A percentile compares a stretch with the other conserved stretches of the same genome.
Evolutionary conservation across 1,284 basidiomycete genomes (phyloP).

Genomic region (Xerocomus minutiporus): DNA sequence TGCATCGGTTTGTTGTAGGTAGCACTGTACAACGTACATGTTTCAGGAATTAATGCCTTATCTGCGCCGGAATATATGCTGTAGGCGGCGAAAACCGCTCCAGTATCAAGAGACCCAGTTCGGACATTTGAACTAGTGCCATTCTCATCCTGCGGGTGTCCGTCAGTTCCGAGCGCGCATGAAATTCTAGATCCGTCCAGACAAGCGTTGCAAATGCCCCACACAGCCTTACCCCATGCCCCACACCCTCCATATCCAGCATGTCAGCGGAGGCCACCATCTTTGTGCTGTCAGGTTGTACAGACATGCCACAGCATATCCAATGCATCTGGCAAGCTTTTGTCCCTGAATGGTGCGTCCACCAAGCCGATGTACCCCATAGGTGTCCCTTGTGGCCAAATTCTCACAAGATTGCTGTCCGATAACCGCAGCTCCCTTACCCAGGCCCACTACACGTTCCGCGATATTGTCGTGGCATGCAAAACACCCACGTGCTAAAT

Average conservation of each 20-base stretch:
- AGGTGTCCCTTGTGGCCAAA: background rate
- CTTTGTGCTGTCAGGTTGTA: conserved; percentile 18
- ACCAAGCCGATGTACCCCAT: background rate
- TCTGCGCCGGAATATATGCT: background rate
- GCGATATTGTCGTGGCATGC: background rate
- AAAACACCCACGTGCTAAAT: background rate
- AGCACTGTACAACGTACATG: conserved; percentile 26
- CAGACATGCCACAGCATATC: conserved; percentile 2
- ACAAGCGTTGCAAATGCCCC: conserved; percentile 1
- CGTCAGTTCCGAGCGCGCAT: conserved; percentile 11
- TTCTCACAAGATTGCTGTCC: background rate
- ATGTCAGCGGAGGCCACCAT: conserved; percentile 22
- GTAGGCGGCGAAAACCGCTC: background rate
- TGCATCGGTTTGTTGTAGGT: conserved; percentile 31
- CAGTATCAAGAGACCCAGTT: background rate
- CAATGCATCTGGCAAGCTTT: background rate
- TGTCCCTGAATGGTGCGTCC: background rate
- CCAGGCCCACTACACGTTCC: background rate
- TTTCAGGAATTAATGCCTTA: conserved; percentile 7
- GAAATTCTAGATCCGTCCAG: conserved; percentile 22
- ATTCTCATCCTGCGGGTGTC: conserved; percentile 12
- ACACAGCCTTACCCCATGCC: conserved; percentile 28
- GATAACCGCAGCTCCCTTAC: background rate
- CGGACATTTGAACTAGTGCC: conserved; percentile 1
- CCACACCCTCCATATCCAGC: conserved; percentile 12